phyloP scores from a whole-genome alignment of 495 filamentous ascomycete genomes.

The Mytilinidion resinicola region DNA sequence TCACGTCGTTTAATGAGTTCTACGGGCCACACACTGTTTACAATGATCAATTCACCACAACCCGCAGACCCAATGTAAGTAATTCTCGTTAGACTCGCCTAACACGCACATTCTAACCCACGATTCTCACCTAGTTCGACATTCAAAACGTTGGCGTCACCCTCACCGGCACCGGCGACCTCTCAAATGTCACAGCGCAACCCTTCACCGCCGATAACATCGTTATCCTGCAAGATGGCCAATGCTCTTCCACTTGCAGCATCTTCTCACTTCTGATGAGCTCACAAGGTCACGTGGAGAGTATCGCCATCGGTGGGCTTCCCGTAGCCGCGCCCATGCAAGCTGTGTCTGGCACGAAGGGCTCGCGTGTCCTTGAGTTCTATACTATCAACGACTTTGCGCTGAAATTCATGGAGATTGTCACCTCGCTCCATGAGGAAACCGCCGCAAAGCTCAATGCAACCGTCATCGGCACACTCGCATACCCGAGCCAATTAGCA shows the following conservation, averaged over 20 bases:
- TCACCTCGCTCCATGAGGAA: slow-evolving; percentile 4
- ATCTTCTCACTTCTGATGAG: slow-evolving; percentile 29
- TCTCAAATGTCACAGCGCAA: slow-evolving; percentile 8
- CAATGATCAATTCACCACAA: slow-evolving; percentile 22
- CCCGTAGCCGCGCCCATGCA: slow-evolving; percentile 24
- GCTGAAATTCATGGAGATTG: background rate
- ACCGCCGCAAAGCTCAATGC: slow-evolving; percentile 14
- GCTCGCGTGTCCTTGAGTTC: slow-evolving; percentile 18
- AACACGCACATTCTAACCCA: background rate
- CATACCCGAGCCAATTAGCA: slow-evolving; percentile 12
- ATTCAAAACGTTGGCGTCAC: background rate
- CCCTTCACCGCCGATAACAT: slow-evolving; percentile 26
- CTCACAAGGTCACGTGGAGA: slow-evolving; percentile 19
- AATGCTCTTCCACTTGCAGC: slow-evolving; percentile 26
- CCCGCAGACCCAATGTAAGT: slow-evolving; percentile 21
- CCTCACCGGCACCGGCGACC: slow-evolving; percentile 12
- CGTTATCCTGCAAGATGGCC: slow-evolving; percentile 25
- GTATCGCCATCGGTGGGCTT: slow-evolving; percentile 22
- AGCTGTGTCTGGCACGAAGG: slow-evolving; percentile 23
- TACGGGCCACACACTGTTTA: slow-evolving; percentile 23
- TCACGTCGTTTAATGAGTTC: slow-evolving; percentile 16
- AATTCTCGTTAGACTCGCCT: background rate
- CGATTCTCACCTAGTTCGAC: background rate
- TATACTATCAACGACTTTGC: slow-evolving; percentile 9
- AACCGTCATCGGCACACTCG: slow-evolving; percentile 16